Base-by-base conservation (phyloP, 148 eudicot genomes). In the Rheum nobile region DNA sequence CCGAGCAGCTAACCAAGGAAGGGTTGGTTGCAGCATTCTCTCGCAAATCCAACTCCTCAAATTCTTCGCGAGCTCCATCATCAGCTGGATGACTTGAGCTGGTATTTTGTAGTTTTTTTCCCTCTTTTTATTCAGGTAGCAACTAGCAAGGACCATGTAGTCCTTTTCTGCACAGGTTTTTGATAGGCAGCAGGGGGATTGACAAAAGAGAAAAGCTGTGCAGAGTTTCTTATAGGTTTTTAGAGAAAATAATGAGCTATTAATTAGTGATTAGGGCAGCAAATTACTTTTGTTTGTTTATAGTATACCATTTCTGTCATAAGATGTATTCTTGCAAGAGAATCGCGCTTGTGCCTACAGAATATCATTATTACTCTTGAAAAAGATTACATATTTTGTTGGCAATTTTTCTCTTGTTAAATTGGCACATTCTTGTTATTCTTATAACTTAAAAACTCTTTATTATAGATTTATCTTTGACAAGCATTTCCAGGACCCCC, bases 1-100 rank as follows among this genome's bases (percentile, higher is more conserved):
- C 85, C 0, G 87, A 87, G 67, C 81, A 81, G 86, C 75, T 87
- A 21, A 87, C 85, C 1, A 87, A 85, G 85, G 93, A 89, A 75
- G 85, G 74, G 63, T 71, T 89, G 81, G 46, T 84, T 4, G 84
- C 85, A 8, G 87, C 84, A 29, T 78, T 89, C 67, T 83, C 84
- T 4, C 77, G 61, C 9, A 79, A 81, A 74, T 61, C 73, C 59
- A 80, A 72, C 71, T 65, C 63, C 63, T 55, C 63, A 55, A 77
- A 37, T 14, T 41, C 38, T 37, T 67, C 71, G n/a, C 24, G 71
- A 67, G 78, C 79, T 67, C 35, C 46, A 29, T 72, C 82, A 4
- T 77, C 76, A 0, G 35, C 74, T 39, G 77, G 77, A 70, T 75
- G 39, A 71, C 19, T 78, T 72, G 83, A 72, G 39, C 41, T 67